These are phyloP conservation scores for grape (Vitis vinifera) DNA, from an alignment of 164 flowering plant genomes.

Conservation along the genomic window ASM3070453v1 NC_081822.1:4804001-4804500, in stretches of 20 bases:
- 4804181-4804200: constrained; percentile 41
- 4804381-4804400: constrained; percentile 24
- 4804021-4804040: not conserved
- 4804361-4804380: constrained; percentile 4
- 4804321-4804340: constrained; percentile 34
- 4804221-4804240: constrained; percentile 41
- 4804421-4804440: constrained; percentile 30
- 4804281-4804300: constrained; percentile 42
- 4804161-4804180: constrained; percentile 26
- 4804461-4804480: constrained; percentile 5
- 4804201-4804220: constrained; percentile 43
- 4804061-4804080: not conserved
- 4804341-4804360: constrained; percentile 31
- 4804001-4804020: not conserved
- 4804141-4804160: constrained; percentile 27
- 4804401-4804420: constrained; percentile 33
- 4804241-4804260: constrained; percentile 39
- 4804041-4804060: not conserved
- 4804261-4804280: constrained; percentile 28
- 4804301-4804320: constrained; percentile 37
- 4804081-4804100: constrained; percentile 23
- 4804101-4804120: constrained; percentile 24
- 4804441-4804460: constrained; percentile 6
- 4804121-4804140: constrained; percentile 21
- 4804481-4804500: no score